Conservation (phyloP, 257 asterid genomes). For the Anisodus tanguticus region DNA sequence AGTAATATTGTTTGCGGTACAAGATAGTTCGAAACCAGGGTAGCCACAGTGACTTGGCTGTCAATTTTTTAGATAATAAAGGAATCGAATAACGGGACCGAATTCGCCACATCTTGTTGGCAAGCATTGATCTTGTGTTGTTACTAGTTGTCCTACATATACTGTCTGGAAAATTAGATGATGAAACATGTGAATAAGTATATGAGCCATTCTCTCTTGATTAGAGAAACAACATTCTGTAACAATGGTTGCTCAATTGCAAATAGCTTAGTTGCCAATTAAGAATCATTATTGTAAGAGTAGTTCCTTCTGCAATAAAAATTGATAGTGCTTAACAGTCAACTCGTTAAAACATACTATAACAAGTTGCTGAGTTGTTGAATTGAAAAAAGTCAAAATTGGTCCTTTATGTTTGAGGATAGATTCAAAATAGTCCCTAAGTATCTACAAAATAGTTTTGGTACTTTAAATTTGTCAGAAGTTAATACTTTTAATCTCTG, state of each 20-base stretch:
- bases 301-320: not conserved
- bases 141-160: slow-evolving; percentile 28
- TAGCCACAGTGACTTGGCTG: slow-evolving; percentile 36
- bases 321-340: not conserved
- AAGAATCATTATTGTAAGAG: not conserved
- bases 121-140: slow-evolving; percentile 62
- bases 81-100: slow-evolving; percentile 68
- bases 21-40: slow-evolving; percentile 43
- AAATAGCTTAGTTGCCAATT: slow-evolving; percentile 11
- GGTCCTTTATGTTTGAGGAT: not conserved
- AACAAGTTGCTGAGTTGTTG: not conserved
- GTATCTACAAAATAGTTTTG: not conserved
- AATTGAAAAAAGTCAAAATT: not conserved
- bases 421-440: not conserved
- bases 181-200: slow-evolving; percentile 12
- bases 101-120: slow-evolving; percentile 55
- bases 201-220: slow-evolving; percentile 19
- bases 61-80: slow-evolving; percentile 47
- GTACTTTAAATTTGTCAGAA: not conserved
- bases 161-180: not conserved
- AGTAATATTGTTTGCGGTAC: slow-evolving; percentile 30
- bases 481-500: not conserved
- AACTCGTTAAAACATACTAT: not conserved
- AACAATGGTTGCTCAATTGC: not conserved
- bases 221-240: not conserved